Base-by-base conservation (phyloP, 2,329 filamentous ascomycete species). In the Chaetomium olivaceum region DNA sequence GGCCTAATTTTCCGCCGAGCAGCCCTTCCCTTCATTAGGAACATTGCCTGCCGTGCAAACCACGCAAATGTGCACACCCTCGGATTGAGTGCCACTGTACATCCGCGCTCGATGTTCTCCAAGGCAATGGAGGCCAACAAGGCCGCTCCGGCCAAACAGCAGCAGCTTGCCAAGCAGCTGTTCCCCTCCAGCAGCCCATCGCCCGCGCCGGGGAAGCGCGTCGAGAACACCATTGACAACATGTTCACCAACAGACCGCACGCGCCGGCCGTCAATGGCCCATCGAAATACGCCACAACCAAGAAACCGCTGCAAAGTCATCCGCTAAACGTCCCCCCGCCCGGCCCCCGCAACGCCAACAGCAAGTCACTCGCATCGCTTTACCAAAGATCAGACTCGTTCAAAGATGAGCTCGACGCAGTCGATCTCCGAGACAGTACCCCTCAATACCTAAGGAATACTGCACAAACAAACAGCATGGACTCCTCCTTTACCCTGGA, bases 401-500 rank as follows among this genome's bases (percentile, higher is more conserved):
- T 88, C 71, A 73, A 76, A 65, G 78, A 83, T 31, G 73, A 75
- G 39, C 73, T 75, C 29, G 74, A 75, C 48, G 69, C 75, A 5
- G 74, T 81, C 66, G 75, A 80, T 59, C 72, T 81, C 33, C 77
- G 76, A 1, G 73, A 75, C 51, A 70, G 69, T 43, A 62, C 66
- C 11, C 64, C 73, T 29, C 58, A 71, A 67, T 77, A 54, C 3
- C 56, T 62, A 9, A 43, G 7, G 31, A 76, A 59, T 57, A 69
- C 31, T 68, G 74, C 48, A 65, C 74, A 12, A 68, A 71, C 8
- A 71, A 74, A 29, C 72, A 69, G 48, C 23, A 2, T 25, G 21
- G 16, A 43, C 8, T 14, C 70, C n/a, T 67, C 73, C 6, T 84
- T 90, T 90, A 11, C 86, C 84, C 67, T 91, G 93, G 86, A 88